Conservation (phyloP, 164 flowering plant genomes). For the Sextonia rubra region DNA sequence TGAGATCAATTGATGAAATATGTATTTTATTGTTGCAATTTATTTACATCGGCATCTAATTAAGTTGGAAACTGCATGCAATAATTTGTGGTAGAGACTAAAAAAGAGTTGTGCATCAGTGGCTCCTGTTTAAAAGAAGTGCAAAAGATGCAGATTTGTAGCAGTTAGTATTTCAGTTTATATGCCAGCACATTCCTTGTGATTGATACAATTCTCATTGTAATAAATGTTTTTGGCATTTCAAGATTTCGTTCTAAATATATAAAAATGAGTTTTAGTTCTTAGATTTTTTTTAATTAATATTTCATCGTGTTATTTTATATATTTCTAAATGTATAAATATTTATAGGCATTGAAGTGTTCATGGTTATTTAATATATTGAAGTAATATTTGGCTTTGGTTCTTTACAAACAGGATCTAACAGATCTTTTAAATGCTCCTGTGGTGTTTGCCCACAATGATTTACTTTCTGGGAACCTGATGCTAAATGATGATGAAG, state of each 20-base stretch:
- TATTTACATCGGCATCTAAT: too few relatives aligned
- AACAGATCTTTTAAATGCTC: constrained; percentile 62
- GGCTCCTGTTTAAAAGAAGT: too few relatives aligned
- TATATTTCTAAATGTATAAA: background rate
- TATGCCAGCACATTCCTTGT: background rate
- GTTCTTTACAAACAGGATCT: constrained; percentile 55
- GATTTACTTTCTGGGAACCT: constrained; percentile 93
- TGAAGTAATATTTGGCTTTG: background rate
- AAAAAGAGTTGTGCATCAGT: too few relatives aligned
- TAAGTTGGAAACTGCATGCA: too few relatives aligned
- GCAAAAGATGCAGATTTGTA: background rate
- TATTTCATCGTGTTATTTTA: too few relatives aligned
- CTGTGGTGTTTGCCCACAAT: constrained; percentile 90
- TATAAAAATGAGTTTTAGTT: too few relatives aligned
- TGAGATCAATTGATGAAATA: too few relatives aligned
- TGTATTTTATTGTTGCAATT: too few relatives aligned
- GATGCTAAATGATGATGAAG: constrained; percentile 87
- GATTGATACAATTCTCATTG: background rate
- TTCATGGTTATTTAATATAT: background rate
- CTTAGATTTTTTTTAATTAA: too few relatives aligned
- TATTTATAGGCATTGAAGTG: background rate
- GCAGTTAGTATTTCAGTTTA: background rate
- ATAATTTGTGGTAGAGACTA: too few relatives aligned
- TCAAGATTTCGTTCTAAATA: too few relatives aligned
- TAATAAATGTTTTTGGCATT: too few relatives aligned